A percentile compares a stretch with the other conserved stretches of the same genome.
phyloP scores from a whole-genome alignment of 2,329 filamentous ascomycete genomes.

The Sclerotinia nivalis region DNA sequence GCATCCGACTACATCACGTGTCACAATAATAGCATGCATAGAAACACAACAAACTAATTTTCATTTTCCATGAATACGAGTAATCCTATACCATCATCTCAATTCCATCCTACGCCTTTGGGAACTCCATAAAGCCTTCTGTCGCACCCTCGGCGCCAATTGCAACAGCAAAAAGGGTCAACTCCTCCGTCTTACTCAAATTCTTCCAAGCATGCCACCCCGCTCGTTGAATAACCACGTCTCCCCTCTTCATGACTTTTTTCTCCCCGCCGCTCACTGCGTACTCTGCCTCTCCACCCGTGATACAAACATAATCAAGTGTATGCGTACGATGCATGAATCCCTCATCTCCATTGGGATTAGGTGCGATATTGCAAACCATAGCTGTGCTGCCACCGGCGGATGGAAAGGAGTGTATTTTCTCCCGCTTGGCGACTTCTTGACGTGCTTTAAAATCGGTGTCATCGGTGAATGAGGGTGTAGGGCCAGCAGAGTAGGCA shows the following conservation, averaged over 20 bases:
- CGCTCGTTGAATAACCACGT: constrained; percentile 46
- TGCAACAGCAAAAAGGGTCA: constrained; percentile 25
- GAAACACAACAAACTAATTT: background rate
- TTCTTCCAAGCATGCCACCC: constrained; percentile 47
- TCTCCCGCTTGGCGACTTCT: background rate
- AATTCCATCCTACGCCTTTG: background rate
- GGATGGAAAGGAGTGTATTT: constrained; percentile 4
- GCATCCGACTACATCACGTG: too few relatives aligned
- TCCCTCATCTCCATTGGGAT: constrained; percentile 19
- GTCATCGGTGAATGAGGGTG: constrained; percentile 19
- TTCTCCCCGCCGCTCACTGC: constrained; percentile 45
- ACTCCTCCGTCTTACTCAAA: constrained; percentile 27
- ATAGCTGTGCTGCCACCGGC: constrained; percentile 19
- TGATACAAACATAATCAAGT: constrained; percentile 45
- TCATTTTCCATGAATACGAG: background rate
- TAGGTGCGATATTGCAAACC: constrained; percentile 25
- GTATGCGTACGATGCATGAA: constrained; percentile 46
- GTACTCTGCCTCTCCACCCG: constrained; percentile 45
- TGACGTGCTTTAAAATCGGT: background rate
- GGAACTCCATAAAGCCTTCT: background rate
- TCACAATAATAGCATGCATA: background rate
- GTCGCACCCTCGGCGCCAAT: constrained; percentile 27
- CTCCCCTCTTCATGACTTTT: constrained; percentile 43
- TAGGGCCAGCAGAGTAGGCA: constrained; percentile 28
- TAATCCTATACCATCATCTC: too few relatives aligned